Percentiles rank a stretch among this genome's conserved stretches.
phyloP scores from a whole-genome alignment of 2,329 filamentous ascomycete genomes.

The Ceratocystis harringtonii region DNA sequence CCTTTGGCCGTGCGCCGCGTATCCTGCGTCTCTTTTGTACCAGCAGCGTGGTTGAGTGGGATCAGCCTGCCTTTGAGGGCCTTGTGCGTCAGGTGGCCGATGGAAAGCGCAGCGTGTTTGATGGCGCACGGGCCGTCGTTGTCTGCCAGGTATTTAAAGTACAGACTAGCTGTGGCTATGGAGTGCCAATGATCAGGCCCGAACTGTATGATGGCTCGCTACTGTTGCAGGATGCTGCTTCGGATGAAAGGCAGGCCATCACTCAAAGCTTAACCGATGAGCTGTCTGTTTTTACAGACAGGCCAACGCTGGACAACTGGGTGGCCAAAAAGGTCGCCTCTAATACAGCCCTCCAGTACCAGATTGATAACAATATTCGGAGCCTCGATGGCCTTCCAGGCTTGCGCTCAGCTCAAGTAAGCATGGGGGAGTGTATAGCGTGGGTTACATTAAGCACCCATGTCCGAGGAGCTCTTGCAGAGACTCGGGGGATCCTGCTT shows the following conservation, averaged over 20 bases:
- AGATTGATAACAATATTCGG: constrained; percentile 36
- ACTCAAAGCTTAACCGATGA: constrained; percentile 21
- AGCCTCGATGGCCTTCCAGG: constrained; percentile 47
- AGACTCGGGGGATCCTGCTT: constrained; percentile 24
- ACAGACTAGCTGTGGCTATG: constrained; percentile 53
- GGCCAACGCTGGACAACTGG: constrained; percentile 41
- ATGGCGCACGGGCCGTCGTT: constrained; percentile 45
- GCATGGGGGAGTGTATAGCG: constrained; percentile 33
- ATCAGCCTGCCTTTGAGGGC: constrained; percentile 33
- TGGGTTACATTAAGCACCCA: constrained; percentile 26
- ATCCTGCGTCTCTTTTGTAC: constrained; percentile 51
- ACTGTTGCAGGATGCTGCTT: constrained; percentile 9
- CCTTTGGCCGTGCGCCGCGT: constrained; percentile 42
- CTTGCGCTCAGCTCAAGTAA: constrained; percentile 36
- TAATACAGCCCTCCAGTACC: constrained; percentile 39
- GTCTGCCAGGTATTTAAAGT: constrained; percentile 47
- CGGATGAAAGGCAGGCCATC: neutral
- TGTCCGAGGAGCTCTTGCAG: constrained; percentile 13
- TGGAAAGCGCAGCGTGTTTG: constrained; percentile 26
- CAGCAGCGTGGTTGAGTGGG: constrained; percentile 44
- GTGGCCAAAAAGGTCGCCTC: constrained; percentile 33
- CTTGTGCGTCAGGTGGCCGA: constrained; percentile 32
- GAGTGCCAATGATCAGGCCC: constrained; percentile 39
- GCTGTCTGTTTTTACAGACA: constrained; percentile 34
- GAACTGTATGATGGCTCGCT: constrained; percentile 23